Percentiles rank a stretch among this genome's conserved stretches.
phyloP scores from a whole-genome alignment of 345 rosid species.

The Capsella bursapastoris region DNA sequence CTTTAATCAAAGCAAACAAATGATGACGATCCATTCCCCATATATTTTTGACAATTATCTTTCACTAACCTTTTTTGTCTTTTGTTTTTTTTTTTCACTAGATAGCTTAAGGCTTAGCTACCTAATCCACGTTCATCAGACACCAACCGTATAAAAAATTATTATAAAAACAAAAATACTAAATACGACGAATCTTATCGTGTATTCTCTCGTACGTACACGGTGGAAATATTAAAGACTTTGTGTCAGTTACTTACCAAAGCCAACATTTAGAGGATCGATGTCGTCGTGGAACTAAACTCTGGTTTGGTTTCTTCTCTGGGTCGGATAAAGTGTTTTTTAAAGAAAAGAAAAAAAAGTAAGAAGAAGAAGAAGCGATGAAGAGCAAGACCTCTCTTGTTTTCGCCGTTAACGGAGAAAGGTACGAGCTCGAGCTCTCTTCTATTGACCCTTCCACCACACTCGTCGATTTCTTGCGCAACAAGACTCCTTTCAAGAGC shows the following conservation, averaged over 20 bases:
- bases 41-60: not conserved
- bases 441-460: slow-evolving; percentile 71
- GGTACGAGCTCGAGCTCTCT: slow-evolving; percentile 64
- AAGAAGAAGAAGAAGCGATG: slow-evolving; percentile 33
- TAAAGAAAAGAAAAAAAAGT: not conserved
- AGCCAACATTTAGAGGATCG: not conserved
- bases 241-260: not conserved
- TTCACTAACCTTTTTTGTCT: no score
- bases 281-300: not conserved
- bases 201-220: not conserved
- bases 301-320: not conserved
- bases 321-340: not conserved
- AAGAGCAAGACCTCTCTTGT: slow-evolving; percentile 49
- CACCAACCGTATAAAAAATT: not conserved
- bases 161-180: no score
- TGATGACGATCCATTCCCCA: not conserved
- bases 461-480: slow-evolving; percentile 80
- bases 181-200: not conserved
- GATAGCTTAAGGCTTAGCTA: not conserved
- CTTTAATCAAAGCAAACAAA: not conserved
- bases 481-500: slow-evolving; percentile 71
- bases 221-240: not conserved
- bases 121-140: not conserved
- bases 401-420: slow-evolving; percentile 79
- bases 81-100: no score